A percentile compares a stretch with the other conserved stretches of the same genome.
phyloP scores from a whole-genome alignment of 1,284 basidiomycete species.

The Porodaedalea pini region DNA sequence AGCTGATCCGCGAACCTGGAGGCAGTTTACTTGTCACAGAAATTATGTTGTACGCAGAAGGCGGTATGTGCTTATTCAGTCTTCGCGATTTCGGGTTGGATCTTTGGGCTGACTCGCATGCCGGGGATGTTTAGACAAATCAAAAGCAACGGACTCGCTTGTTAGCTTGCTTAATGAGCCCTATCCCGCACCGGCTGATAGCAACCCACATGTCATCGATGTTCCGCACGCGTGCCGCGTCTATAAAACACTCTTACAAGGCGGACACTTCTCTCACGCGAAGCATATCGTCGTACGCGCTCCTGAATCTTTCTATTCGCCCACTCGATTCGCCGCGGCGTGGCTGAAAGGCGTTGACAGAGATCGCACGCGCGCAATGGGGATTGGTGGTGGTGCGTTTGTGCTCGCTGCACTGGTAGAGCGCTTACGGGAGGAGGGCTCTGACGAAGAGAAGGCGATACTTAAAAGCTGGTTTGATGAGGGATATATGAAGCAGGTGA shows the following conservation, averaged over 20 bases:
- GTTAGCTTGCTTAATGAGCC: slow-evolving; percentile 50
- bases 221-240: slow-evolving; percentile 75
- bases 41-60: slow-evolving; percentile 76
- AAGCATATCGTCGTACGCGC: slow-evolving; percentile 49
- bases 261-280: slow-evolving; percentile 78
- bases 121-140: slow-evolving; percentile 54
- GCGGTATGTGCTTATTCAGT: slow-evolving; percentile 49
- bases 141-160: slow-evolving; percentile 55
- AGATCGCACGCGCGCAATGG: slow-evolving; percentile 56
- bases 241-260: slow-evolving; percentile 84
- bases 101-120: slow-evolving; percentile 4
- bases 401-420: slow-evolving; percentile 76
- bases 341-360: slow-evolving; percentile 59
- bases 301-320: slow-evolving; percentile 42
- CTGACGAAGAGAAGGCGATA: slow-evolving; percentile 35
- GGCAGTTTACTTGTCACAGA: slow-evolving; percentile 76
- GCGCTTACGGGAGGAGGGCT: slow-evolving; percentile 47
- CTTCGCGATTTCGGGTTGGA: slow-evolving; percentile 2
- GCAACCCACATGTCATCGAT: slow-evolving; percentile 65
- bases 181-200: slow-evolving; percentile 50
- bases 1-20: slow-evolving; percentile 68
- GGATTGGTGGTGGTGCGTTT: slow-evolving; percentile 68
- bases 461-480: slow-evolving; percentile 56
- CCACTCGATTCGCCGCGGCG: slow-evolving; percentile 50
- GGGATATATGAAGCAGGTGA: slow-evolving; percentile 39